phyloP scores from a whole-genome alignment of 2,329 filamentous ascomycete species.

The Xylariaceae sp. region DNA sequence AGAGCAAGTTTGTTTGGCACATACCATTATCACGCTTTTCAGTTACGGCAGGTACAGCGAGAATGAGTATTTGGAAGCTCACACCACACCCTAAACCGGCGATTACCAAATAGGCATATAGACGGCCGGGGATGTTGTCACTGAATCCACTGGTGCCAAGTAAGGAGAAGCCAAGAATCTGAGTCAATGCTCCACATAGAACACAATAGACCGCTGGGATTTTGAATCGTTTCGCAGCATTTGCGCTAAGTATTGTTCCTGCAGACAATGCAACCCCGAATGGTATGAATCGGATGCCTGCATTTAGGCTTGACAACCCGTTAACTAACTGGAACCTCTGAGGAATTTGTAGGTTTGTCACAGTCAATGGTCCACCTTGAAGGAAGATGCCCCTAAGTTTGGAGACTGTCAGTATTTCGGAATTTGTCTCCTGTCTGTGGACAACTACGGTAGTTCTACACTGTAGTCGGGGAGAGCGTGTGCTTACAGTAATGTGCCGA shows the following conservation, averaged over 20 bases:
- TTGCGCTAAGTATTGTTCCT: slow-evolving; percentile 2
- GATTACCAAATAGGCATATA: no score
- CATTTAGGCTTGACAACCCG: slow-evolving; percentile 10
- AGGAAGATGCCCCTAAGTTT: slow-evolving; percentile 12
- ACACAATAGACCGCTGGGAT: slow-evolving; percentile 13
- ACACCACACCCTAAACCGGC: no score
- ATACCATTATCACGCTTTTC: no score
- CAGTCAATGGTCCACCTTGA: slow-evolving; percentile 12
- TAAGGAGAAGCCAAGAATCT: slow-evolving; percentile 16
- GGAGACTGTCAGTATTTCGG: slow-evolving; percentile 5
- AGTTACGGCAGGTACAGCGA: no score
- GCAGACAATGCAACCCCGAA: slow-evolving; percentile 13
- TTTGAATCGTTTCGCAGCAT: slow-evolving; percentile 9
- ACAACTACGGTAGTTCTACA: slow-evolving; percentile 9
- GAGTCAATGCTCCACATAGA: slow-evolving; percentile 7
- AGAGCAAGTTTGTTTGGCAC: no score
- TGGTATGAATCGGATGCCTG: slow-evolving; percentile 15
- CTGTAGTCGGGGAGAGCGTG: no score
- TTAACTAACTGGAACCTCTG: slow-evolving; percentile 16
- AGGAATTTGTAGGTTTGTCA: slow-evolving; percentile 16
- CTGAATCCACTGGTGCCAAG: no score
- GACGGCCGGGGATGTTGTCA: no score
- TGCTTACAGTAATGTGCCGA: no score
- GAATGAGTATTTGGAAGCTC: no score
- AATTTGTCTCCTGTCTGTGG: slow-evolving; percentile 14